Evolutionary conservation across 2,329 filamentous ascomycete species (phyloP), one percentile per base, ranked within the genome.

Genomic region (Nothomitra cinnamomea): DNA sequence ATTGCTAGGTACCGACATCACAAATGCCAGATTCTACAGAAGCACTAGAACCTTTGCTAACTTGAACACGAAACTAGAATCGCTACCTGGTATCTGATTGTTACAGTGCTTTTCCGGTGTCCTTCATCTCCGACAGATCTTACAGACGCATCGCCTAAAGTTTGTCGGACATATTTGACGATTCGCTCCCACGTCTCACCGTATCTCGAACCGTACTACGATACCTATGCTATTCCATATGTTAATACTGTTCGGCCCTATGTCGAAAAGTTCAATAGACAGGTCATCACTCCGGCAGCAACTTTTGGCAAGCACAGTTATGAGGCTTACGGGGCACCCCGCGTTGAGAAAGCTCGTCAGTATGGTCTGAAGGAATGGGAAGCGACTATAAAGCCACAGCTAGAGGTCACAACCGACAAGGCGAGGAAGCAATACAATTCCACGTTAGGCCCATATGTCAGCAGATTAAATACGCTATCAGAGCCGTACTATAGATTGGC

Each of bases 141-240:
- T 62, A 77, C 79, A 61, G 78, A 83, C 24, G 69, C 74, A 28
- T 85, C 87, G 1, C 85, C 89, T 0, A 75, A 71, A 58, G 77
- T 96, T 57, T 98, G 92, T 76, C 82, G 82, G 62, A 82, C 85
- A 8, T 95, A 95, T 61, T 63, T 82, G 35, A 68, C 75, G 75
- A 83, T 70, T 68, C 80, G 69, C 60, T 80, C 71, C 71, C 81
- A 74, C 55, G 71, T 89, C 56, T 69, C 79, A 24, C 92, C 92
- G 2, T 83, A 90, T 65, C 63, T 94, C 32, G 75, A 82, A 60
- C 90, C 89, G 2, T 94, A 94, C 69, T 96, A 95, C 67, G 72
- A 90, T 59, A 67, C 78, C 55, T 94, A 95, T 63, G 83, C 86
- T 22, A 84, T 83, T 4, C 86, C 87, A 2, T 92, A 95, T 63